A percentile compares a stretch with the other conserved stretches of the same genome.
These are phyloP conservation scores for Calocybe gangraenosa DNA, from an alignment of 768 basidiomycete genomes.

Conservation along the genomic window DNA sequence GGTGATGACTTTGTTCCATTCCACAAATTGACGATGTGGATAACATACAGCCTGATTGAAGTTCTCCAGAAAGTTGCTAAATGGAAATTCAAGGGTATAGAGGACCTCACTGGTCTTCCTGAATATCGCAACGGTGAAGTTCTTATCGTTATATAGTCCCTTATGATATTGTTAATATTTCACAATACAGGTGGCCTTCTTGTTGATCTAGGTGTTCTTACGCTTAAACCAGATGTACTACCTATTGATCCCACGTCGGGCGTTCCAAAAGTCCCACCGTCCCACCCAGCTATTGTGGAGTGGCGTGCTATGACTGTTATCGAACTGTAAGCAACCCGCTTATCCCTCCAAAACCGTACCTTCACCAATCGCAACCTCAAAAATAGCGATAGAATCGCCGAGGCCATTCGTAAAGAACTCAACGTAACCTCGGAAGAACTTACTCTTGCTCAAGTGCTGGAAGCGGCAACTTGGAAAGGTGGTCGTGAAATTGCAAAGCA, in stretches of 20 bases:
- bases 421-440: constrained; percentile 48
- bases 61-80: constrained; percentile 71
- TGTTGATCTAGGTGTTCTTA: constrained; percentile 77
- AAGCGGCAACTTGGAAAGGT: constrained; percentile 96
- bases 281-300: constrained; percentile 90
- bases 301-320: constrained; percentile 97
- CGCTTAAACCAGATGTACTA: constrained; percentile 55
- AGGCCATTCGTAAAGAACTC: constrained; percentile 59
- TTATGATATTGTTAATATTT: neutral
- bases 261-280: constrained; percentile 64
- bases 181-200: constrained; percentile 69
- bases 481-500: constrained; percentile 88
- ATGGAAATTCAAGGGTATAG: constrained; percentile 80
- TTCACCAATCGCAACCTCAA: neutral
- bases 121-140: constrained; percentile 94
- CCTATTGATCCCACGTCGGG: constrained; percentile 43
- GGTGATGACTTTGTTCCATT: constrained; percentile 84
- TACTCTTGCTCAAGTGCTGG: constrained; percentile 82
- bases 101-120: constrained; percentile 88
- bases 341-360: neutral
- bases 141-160: constrained; percentile 2
- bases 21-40: constrained; percentile 95
- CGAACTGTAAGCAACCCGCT: constrained; percentile 57
- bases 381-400: constrained; percentile 76
- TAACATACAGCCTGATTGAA: constrained; percentile 85